phyloP scores from a whole-genome alignment of 352 stramenopile genomes.

The Hyphochytrium catenoides region DNA sequence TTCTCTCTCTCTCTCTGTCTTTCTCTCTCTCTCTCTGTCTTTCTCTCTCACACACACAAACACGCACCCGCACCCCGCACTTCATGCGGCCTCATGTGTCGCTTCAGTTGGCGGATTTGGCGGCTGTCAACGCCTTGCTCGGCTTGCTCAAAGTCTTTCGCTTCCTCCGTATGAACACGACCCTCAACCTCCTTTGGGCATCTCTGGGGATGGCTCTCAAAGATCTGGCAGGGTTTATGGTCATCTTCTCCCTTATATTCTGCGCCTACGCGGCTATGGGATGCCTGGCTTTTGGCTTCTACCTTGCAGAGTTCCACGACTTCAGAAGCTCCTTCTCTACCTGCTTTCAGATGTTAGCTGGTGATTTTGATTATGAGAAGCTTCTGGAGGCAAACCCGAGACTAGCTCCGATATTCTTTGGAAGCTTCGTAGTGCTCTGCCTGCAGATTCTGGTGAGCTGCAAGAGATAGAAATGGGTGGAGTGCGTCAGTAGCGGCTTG shows the following conservation, averaged over 20 bases:
- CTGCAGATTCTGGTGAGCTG: conserved; percentile 59
- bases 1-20: no score
- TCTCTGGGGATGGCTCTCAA: conserved; percentile 49
- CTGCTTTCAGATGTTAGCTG: conserved; percentile 61
- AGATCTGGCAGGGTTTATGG: conserved; percentile 58
- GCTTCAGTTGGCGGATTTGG: conserved; percentile 40
- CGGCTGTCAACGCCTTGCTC: conserved; percentile 37
- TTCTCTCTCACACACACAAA: no score
- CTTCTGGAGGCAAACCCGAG: conserved; percentile 46
- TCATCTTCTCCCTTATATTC: conserved; percentile 68
- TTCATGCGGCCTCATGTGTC: conserved; percentile 22
- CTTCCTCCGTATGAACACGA: conserved; percentile 67
- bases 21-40: no score
- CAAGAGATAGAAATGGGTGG: no score
- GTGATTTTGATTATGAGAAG: conserved; percentile 45
- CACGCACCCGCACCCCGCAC: conserved; percentile 14
- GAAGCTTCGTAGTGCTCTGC: conserved; percentile 53
- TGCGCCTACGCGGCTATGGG: conserved; percentile 56
- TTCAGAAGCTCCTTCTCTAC: conserved; percentile 49
- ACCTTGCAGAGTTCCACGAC: conserved; percentile 49
- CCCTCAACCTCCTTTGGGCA: conserved; percentile 52
- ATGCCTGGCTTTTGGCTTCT: conserved; percentile 49
- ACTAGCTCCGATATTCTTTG: conserved; percentile 46
- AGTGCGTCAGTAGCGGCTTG: no score
- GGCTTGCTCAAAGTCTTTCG: conserved; percentile 65